phyloP scores from a whole-genome alignment of 495 filamentous ascomycete species.

The Aspergillus conjunctus region DNA sequence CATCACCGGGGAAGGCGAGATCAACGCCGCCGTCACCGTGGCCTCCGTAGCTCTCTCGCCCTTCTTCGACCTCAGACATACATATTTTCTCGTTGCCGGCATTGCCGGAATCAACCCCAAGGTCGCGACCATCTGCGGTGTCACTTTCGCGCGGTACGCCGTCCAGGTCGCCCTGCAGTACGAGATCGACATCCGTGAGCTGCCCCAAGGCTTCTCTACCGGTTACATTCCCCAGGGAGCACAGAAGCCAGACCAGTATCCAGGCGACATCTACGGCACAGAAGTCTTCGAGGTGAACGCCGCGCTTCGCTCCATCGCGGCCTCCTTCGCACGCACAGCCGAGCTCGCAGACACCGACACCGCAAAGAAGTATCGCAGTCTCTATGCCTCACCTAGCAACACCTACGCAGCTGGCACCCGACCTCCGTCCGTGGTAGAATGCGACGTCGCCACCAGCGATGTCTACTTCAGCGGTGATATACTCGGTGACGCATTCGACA shows the following conservation, averaged over 20 bases:
- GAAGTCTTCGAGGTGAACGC: slow-evolving; percentile 77
- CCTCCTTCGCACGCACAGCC: slow-evolving; percentile 55
- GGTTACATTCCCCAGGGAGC: slow-evolving; percentile 68
- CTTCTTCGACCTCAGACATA: slow-evolving; percentile 64
- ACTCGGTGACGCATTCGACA: slow-evolving; percentile 64
- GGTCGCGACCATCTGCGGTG: slow-evolving; percentile 59
- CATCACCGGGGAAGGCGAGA: slow-evolving; percentile 62
- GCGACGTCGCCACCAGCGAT: slow-evolving; percentile 70
- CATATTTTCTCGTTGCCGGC: slow-evolving; percentile 72
- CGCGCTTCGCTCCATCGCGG: slow-evolving; percentile 58
- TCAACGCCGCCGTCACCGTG: slow-evolving; percentile 71
- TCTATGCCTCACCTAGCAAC: slow-evolving; percentile 48
- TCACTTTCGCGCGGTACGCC: slow-evolving; percentile 67
- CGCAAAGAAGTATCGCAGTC: slow-evolving; percentile 59
- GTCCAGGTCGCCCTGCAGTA: slow-evolving; percentile 75
- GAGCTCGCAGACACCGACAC: slow-evolving; percentile 55
- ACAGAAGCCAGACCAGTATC: slow-evolving; percentile 57
- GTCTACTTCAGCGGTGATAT: slow-evolving; percentile 69
- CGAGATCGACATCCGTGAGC: slow-evolving; percentile 72
- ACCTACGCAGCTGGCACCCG: slow-evolving; percentile 54
- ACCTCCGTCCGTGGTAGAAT: slow-evolving; percentile 61
- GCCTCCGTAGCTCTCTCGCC: slow-evolving; percentile 58
- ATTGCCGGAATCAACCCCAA: slow-evolving; percentile 75
- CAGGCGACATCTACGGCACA: slow-evolving; percentile 67
- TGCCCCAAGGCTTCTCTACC: slow-evolving; percentile 63